Evolutionary conservation across 306 rosid species (phyloP), one percentile per base, ranked within the genome.

Genomic region (Oxytropis ochrocephala): DNA sequence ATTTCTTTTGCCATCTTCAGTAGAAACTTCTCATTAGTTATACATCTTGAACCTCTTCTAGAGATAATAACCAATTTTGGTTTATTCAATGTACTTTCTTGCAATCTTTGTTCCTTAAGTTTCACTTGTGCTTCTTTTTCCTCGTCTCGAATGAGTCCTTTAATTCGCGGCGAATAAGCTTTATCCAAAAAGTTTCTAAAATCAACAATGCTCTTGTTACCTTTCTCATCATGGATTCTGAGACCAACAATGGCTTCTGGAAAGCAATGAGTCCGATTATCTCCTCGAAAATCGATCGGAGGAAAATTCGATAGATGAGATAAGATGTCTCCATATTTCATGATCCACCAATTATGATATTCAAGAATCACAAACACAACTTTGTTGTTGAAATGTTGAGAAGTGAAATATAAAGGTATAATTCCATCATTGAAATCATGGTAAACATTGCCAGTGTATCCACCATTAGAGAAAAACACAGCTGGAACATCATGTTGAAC

Each of bases 391-490:
- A 90, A 83, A 73, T 75, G 95, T 75, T 89, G 89, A 4, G 97
- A 89, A 12, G 97, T 95, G 18, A 95, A 87, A 70, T 65, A 95
- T 48, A 95, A 57, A 2, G 99, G 99, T 27, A 95, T n/a, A 43
- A 95, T 77, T 71, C 99, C 99, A 17, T 95, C 99, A 16, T 95
- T 95, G 87, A 95, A 95, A 70, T 95, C 99, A 4, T 95, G 99
- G 48, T 95, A 95, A 32, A 91, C 91, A 4, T 95, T 95, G 7
- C 99, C 99, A 0, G 99, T 95, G 44, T 95, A 95, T 13, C 99
- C 99, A n/a, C 99, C 99, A 0, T 92, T 95, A 0, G 99, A 95
- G 77, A 95, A 91, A 65, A 95, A 87, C 77, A 95, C 85, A 0
- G 99, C 99, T 0, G 99, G 99, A 76, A 89, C 92, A 64, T 89